These are phyloP conservation scores for Peronospora destructor DNA, from an alignment of 352 stramenopile genomes.

Conservation along the genomic window DNA sequence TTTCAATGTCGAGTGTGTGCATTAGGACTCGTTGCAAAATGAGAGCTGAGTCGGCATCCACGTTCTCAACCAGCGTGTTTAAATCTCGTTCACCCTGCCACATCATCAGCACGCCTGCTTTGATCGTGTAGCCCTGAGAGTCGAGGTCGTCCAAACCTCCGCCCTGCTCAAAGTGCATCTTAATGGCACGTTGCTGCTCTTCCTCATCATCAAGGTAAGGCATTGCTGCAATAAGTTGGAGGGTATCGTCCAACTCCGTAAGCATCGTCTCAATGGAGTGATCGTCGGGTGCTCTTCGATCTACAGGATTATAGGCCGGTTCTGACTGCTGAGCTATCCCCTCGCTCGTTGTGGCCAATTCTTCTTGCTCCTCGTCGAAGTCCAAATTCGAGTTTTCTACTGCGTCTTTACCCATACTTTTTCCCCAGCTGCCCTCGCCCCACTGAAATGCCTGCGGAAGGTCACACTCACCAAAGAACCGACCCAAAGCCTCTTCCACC, in stretches of 20 bases:
- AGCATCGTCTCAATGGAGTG: constrained; percentile 1
- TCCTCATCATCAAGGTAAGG: constrained; percentile 65
- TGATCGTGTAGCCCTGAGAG: constrained; percentile 44
- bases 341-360: constrained; percentile 28
- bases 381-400: constrained; percentile 58
- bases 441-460: constrained; percentile 58
- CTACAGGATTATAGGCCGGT: constrained; percentile 46
- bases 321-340: constrained; percentile 32
- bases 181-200: constrained; percentile 35
- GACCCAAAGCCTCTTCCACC: constrained; percentile 62
- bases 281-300: background rate
- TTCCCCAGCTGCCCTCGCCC: constrained; percentile 65
- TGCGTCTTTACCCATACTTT: constrained; percentile 54
- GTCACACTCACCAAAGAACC: constrained; percentile 64
- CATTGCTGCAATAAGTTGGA: constrained; percentile 65
- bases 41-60: constrained; percentile 55
- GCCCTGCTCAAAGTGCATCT: constrained; percentile 55
- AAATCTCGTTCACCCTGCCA: constrained; percentile 67
- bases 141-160: constrained; percentile 61
- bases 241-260: constrained; percentile 51
- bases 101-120: constrained; percentile 43
- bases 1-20: constrained; percentile 58
- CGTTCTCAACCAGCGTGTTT: constrained; percentile 33
- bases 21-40: constrained; percentile 71
- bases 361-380: constrained; percentile 52